Evolutionary conservation across 2,329 filamentous ascomycete genomes (phyloP), one percentile per base, ranked within the genome.

Genomic region (Aspergillus novoparasiticus): DNA sequence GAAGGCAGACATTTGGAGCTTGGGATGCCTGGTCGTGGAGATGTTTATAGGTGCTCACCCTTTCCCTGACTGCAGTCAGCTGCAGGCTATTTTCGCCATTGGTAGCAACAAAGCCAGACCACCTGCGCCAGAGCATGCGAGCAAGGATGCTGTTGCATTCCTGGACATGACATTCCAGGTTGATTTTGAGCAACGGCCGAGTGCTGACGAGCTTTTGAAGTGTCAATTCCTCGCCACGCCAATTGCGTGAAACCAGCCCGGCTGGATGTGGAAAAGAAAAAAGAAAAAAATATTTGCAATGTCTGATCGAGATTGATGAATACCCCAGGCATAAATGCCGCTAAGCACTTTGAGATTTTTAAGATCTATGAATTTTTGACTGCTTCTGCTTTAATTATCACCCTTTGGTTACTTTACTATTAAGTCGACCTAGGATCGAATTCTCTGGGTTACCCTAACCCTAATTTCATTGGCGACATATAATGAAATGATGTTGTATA

Each of bases 81-180:
- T 99, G 66, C 95, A 99, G 77, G 95, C 95, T 64, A 97, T 99
- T 74, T 99, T 99, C 85, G 97, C 97, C 82, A 98, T 99, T 76
- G 94, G 94, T 45, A 93, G 91, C 68, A 89, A 90, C 69, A 91
- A 92, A 77, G 93, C 93, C 28, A 89, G 92, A 51, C 95, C 95
- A 0, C 94, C 92, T 19, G 91, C 97, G 60, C 95, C 95, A 0
- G 92, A 96, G 14, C 87, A 90, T 70, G 93, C 93, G 14, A 95
- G 92, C 72, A 86, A 89, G 41, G 94, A 97, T 69, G 94, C 93
- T 5, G 87, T 90, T 76, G 86, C 85, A 51, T 99, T 99, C 82
- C 81, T 99, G 68, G 85, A 86, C 61, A 89, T 91, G 81, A 97
- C 95, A 0, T 99, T 99, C 81, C 93, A 98, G 82, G 90, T 97